These are phyloP conservation scores for Vanilla planifolia DNA, from an alignment of 106 monocot species.

Conservation along the genomic window DNA sequence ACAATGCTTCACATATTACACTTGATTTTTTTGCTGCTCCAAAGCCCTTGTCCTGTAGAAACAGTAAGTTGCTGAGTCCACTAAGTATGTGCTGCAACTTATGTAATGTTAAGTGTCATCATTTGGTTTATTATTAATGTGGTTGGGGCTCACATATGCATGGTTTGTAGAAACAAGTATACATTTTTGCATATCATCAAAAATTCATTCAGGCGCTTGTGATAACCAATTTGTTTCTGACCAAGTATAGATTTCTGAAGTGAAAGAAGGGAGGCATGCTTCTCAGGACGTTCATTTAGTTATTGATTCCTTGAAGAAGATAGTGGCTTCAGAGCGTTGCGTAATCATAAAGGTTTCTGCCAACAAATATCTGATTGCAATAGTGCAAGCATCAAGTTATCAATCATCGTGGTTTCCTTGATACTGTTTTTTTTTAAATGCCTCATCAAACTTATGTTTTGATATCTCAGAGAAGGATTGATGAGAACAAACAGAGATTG, in stretches of 20 bases:
- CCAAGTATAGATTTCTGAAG: slow-evolving; percentile 34
- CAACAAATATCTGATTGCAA: slow-evolving; percentile 1
- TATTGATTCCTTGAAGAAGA: slow-evolving; percentile 60
- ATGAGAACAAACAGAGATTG: slow-evolving; percentile 78
- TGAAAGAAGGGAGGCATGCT: slow-evolving; percentile 23
- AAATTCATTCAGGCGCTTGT: neutral
- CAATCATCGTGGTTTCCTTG: neutral
- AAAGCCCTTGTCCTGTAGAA: too few relatives aligned
- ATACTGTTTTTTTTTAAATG: neutral
- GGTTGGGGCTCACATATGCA: neutral
- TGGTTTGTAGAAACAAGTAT: neutral
- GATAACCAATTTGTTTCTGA: slow-evolving; percentile 2
- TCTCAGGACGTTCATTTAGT: slow-evolving; percentile 34
- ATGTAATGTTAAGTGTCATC: neutral
- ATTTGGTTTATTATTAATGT: neutral
- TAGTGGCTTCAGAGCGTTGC: slow-evolving; percentile 49
- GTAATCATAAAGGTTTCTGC: slow-evolving; percentile 47
- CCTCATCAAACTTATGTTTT: neutral
- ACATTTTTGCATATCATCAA: neutral
- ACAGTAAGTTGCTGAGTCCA: neutral
- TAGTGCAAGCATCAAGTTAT: too few relatives aligned
- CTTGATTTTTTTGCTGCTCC: too few relatives aligned
- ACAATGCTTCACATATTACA: too few relatives aligned
- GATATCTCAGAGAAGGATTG: slow-evolving; percentile 66
- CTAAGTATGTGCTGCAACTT: neutral